A percentile compares a stretch with the other conserved stretches of the same genome.
Conservation (phyloP, 805 yeast genomes). For the Vanderwaltozyma verrucispora region DNA sequence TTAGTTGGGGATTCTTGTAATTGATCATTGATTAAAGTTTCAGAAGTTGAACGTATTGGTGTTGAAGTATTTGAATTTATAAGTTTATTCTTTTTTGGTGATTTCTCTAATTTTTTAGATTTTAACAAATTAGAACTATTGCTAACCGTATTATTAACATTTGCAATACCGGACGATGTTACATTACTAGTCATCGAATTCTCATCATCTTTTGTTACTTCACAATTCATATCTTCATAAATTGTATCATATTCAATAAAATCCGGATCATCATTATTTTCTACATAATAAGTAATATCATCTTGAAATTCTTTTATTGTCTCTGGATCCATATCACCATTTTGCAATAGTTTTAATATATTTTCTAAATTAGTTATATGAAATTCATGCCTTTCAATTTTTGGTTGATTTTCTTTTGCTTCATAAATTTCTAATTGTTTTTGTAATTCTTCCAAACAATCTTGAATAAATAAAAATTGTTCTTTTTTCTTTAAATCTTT, state of each 20-base stretch:
- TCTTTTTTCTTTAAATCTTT: conserved; percentile 72
- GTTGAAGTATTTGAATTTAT: neutral
- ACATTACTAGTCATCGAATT: neutral
- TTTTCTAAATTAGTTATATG: conserved; percentile 73
- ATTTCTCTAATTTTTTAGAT: neutral
- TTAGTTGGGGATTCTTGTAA: no score
- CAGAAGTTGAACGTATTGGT: no score
- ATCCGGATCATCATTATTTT: conserved; percentile 85
- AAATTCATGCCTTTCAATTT: conserved; percentile 62
- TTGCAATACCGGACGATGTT: conserved; percentile 18
- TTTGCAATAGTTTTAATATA: conserved; percentile 65
- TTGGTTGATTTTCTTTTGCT: conserved; percentile 54
- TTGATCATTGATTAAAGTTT: no score
- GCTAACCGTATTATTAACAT: conserved; percentile 10
- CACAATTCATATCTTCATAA: conserved; percentile 69
- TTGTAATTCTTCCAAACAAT: conserved; percentile 66
- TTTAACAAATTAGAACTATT: conserved; percentile 1
- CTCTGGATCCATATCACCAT: conserved; percentile 70
- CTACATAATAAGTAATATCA: conserved; percentile 87
- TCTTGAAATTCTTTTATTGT: conserved; percentile 69
- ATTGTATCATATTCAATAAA: conserved; percentile 89
- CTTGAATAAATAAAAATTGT: conserved; percentile 56
- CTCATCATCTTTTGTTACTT: conserved; percentile 30
- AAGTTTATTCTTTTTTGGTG: conserved; percentile 1
- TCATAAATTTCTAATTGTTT: conserved; percentile 74